A percentile compares a stretch with the other conserved stretches of the same genome.
Conservation (phyloP, 164 flowering plant genomes). For the Chimonanthus salicifolius region DNA sequence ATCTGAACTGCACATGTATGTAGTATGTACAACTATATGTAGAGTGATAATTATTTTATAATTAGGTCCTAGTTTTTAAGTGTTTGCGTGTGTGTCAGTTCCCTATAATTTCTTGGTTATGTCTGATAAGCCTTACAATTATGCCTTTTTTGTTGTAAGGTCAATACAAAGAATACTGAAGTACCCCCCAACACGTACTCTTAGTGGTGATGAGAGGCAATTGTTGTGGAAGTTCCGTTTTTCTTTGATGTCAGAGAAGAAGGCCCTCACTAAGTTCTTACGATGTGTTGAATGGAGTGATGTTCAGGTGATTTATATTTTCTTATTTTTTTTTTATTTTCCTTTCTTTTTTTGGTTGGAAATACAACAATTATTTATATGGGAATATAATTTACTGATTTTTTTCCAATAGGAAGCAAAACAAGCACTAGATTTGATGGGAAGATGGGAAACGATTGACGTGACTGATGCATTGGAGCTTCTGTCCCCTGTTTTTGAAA, state of each 20-base stretch:
- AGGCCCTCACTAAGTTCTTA: conserved; percentile 93
- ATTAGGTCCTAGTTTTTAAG: neutral
- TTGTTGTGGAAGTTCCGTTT: conserved; percentile 96
- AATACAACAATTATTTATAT: neutral
- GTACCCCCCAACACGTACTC: conserved; percentile 87
- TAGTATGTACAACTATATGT: neutral
- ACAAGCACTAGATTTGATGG: conserved; percentile 89
- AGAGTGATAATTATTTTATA: neutral
- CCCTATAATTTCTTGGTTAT: neutral
- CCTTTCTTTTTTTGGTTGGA: neutral
- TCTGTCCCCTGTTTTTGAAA: conserved; percentile 93
- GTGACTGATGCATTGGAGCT: conserved; percentile 98
- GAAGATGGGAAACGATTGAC: conserved; percentile 91
- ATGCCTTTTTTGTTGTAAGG: conserved; percentile 34
- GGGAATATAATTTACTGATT: conserved; percentile 8
- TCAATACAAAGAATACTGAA: conserved; percentile 83
- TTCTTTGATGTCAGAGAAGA: conserved; percentile 93
- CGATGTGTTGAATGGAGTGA: conserved; percentile 99
- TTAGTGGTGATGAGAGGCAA: conserved; percentile 97
- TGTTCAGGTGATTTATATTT: conserved; percentile 51
- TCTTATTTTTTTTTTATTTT: neutral
- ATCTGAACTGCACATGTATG: no score
- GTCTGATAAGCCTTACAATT: conserved; percentile 1
- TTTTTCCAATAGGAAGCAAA: conserved; percentile 78
- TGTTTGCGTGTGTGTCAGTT: neutral